Base-by-base conservation (phyloP, 164 flowering plant species). In the Litsea cubeba region DNA sequence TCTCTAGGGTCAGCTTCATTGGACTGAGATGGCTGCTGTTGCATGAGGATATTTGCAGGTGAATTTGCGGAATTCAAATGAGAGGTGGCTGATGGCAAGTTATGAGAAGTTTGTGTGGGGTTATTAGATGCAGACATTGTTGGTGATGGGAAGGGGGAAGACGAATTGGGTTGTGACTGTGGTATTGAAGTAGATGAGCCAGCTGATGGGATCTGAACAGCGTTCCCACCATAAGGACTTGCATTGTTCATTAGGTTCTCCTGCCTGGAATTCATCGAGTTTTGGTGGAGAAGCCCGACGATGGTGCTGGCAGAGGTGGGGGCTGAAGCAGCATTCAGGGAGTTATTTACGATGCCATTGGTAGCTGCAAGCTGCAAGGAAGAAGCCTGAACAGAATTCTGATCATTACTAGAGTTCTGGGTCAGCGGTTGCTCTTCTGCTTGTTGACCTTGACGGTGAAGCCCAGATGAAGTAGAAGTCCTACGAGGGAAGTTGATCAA, bases 401-500 rank as follows among this genome's bases (percentile, higher is more conserved):
- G 90, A 65, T 85, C 88, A 65, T 78, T 40, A 40, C 46, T 88
- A 5, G 89, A 69, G 68, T 63, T 90, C 72, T 81, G 91, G 28
- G 81, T 83, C 71, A 77, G n/a, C 72, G 82, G 49, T 72, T 83
- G 75, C 50, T 87, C 90, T 72, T 88, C 95, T 2, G 88, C 70
- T 74, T 84, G 91, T 74, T 84, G 94, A 70, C 79, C 75, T 73
- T 85, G 92, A 65, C 80, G 88, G 71, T 84, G 46, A 1, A 40
- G 78, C 51, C 84, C 90, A 69, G 94, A 78, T 78, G 88, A 71
- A 35, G 81, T 14, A 69, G 74, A 72, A 63, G 88, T 82, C 71
- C 95, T 88, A 63, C 96, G 79, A 63, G 99, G 97, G 76, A 88
- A 96, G 79, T 94, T 92, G 66, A 89, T 86, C 84, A 96, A 88